Evolutionary conservation across 345 rosid species (phyloP), one percentile per base, ranked within the genome.

Genomic region (Hevea brasiliensis): DNA sequence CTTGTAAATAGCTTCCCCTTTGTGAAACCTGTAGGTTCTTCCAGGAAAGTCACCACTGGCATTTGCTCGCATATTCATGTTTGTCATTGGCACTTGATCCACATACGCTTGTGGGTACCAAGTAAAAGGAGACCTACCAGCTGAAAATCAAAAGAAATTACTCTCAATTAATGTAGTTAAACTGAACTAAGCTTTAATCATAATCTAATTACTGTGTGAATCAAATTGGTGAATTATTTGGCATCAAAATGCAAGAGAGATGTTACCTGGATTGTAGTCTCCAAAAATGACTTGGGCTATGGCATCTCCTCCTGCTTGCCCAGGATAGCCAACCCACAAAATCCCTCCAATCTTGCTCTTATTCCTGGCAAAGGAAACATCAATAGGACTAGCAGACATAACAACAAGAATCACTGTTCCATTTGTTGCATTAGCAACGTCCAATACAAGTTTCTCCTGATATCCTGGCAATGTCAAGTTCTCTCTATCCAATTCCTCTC

Each of bases 11-110:
- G 84, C 10, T 27, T 77, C 72, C 10, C 86, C 89, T 0, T 77
- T 45, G 74, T 80, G 84, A 70, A 88, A 88, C 17, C 86, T 60
- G 75, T 88, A 86, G 23, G 84, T 86, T 77, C 88, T 77, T 23
- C 92, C 89, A 0, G 89, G 92, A 47, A 55, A 84, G 48, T 77
- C 76, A 4, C 66, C 7, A 0, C 80, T 67, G 17, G 79, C 12
- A 60, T 86, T 70, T n/a, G 86, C 79, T 70, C 89, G 79, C 90
- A 86, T 83, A 70, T 73, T 82, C 90, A 88, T 88, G 73, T 86
- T 79, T 12, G 88, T 83, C 89, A 86, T 84, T 7, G 86, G 77
- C 40, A 85, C 79, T 53, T 80, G 70, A 55, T 83, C 67, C 0
- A 47, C 77, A 48, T 81, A 88, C 63, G 72, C 79, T 65, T 85